Percentiles rank a stretch among this genome's conserved stretches.
These are phyloP conservation scores for Sungouiozyma ichnusensis DNA, from an alignment of 805 yeast genomes.

Conservation along the genomic window DNA sequence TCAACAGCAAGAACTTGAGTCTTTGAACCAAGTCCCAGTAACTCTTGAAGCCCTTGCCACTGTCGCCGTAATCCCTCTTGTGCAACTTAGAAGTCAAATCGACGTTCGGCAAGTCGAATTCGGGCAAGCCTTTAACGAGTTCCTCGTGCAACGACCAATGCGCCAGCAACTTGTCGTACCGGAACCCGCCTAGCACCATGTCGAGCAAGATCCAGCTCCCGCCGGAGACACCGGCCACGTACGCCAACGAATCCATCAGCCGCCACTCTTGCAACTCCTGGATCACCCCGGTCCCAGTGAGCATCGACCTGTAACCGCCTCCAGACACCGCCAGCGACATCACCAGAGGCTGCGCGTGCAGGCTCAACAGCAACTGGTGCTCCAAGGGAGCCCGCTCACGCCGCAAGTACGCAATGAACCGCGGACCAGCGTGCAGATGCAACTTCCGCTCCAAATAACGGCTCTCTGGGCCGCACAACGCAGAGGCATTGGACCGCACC, in stretches of 20 bases:
- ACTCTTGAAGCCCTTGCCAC: conserved; percentile 7
- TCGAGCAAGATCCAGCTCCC: conserved; percentile 63
- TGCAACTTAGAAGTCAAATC: conserved; percentile 14
- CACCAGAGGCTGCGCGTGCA: conserved; percentile 18
- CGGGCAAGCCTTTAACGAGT: conserved; percentile 48
- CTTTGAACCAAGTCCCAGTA: conserved; percentile 6
- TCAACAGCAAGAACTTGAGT: conserved; percentile 9
- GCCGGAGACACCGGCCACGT: conserved; percentile 59
- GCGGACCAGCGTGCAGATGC: background rate
- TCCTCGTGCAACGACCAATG: too few species aligned
- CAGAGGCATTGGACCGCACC: background rate
- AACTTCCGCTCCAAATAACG: background rate
- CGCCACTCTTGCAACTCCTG: conserved; percentile 29
- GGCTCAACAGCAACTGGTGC: background rate
- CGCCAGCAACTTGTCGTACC: too few species aligned
- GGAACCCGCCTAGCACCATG: conserved; percentile 32
- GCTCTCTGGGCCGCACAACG: background rate
- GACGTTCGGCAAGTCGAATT: conserved; percentile 32
- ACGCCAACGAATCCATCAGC: conserved; percentile 42
- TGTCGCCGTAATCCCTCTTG: too few species aligned
- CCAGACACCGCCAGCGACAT: conserved; percentile 31
- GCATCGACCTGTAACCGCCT: conserved; percentile 32
- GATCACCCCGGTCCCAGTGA: conserved; percentile 27
- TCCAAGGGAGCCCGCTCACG: background rate
- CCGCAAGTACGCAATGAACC: background rate